Base-by-base conservation (phyloP, 441 rosid genomes). In the Bruguiera hainesii region DNA sequence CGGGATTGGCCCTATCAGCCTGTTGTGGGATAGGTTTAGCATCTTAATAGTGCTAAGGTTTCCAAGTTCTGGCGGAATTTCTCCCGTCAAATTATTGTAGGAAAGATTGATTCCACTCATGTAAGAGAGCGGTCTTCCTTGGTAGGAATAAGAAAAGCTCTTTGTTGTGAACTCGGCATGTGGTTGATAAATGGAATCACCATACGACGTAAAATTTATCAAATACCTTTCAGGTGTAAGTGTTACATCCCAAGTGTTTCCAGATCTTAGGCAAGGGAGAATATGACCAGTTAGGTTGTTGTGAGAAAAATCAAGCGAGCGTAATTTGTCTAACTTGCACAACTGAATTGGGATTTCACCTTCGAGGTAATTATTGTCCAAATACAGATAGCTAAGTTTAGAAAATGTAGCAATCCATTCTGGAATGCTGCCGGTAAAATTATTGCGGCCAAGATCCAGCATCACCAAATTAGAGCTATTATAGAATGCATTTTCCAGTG, bases 81-180 rank as follows among this genome's bases (percentile, higher is more conserved):
- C 23, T 53, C 76, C 78, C 0, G 30, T 30, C 26, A 77, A 49
- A 0, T 69, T 69, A 46, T 75, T 75, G 29, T 64, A 56, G 0
- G 68, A 77, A 50, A 80, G 65, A 68, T 80, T 74, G 3, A 77
- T 39, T 23, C 81, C 72, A 10, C 61, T 69, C 48, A 75, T 39
- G 35, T 35, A 48, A 5, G 21, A 2, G 0, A 72, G 25, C 4
- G 56, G 42, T 7, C 2, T 56, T 5, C 79, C 75, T 13, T n/a
- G 4, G 42, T 69, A 69, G 21, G 56, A 59, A 30, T 72, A 52
- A 1, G 51, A 56, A 7, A 21, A 11, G 23, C 7, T 64, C 48
- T 77, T 77, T n/a, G 65, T 72, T 9, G 64, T 62, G 35, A 69
- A 60, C 29, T 35, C 56, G 13, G 58, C 42, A 11, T 46, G 21